Base-by-base conservation (phyloP, 192 early-diverging fungal species). In the Backusella psychrophila region DNA sequence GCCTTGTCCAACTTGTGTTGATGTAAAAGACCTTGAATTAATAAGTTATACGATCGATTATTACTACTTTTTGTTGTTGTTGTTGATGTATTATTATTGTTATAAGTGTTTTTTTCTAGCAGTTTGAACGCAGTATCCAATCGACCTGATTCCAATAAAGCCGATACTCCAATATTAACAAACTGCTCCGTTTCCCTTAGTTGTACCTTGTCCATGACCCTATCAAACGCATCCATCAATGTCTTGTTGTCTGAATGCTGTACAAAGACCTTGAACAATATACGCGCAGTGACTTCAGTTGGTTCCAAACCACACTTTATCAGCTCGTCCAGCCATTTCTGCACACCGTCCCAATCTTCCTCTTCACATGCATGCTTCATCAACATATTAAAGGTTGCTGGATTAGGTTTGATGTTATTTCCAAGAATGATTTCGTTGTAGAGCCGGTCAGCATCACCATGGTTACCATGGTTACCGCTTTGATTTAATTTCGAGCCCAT, bases 341-440 rank as follows among this genome's bases (percentile, higher is more conserved):
- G 23, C 6, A 79, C 15, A 5, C 33, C 14, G 1, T 69, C 31
- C 78, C 78, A 79, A 7, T 68, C 11, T 7, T 71, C 15, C 8
- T 41, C 14, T 15, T 75, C 17, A 39, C 72, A 74, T 0, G 65
- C 56, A 26, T 79, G 26, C 12, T 52, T 66, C 14, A 79, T 26
- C 19, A 79, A 75, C 2, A 73, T 79, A 44, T 79, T 79, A 67
- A 68, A 79, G 17, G 78, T 79, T 33, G 63, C 78, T 12, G 29
- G 44, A 3, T 67, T 73, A 1, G 78, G 78, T 39, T 56, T 19
- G 15, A 79, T 7, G 12, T 52, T 4, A 6, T 38, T 15, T 29
- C 1, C 3, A n/a, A 78, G 33, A 72, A 78, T 66, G 5, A 23
- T 21, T 2, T 69, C 65, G 0, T 74, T 2, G 42, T 78, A 78